A percentile compares a stretch with the other conserved stretches of the same genome.
These are phyloP conservation scores for Cyathus striatus DNA, from an alignment of 768 basidiomycete genomes.

Conservation along the genomic window DNA sequence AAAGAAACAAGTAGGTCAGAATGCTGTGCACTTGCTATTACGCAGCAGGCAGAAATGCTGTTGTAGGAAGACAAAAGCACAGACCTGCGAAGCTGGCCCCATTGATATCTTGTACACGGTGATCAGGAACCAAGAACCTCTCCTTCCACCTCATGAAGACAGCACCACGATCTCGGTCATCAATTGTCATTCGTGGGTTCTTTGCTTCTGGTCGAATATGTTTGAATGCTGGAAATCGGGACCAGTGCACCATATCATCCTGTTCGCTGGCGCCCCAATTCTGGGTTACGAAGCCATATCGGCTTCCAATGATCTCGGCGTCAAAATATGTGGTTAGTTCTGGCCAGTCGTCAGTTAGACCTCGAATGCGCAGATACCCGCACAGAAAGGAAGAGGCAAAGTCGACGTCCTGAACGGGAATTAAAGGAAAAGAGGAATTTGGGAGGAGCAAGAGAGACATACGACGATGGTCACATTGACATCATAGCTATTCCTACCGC, in stretches of 20 bases:
- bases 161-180: slow-evolving; percentile 70
- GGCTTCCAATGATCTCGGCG: slow-evolving; percentile 89
- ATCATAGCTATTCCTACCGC: slow-evolving; percentile 90
- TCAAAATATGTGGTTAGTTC: slow-evolving; percentile 96
- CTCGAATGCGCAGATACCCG: slow-evolving; percentile 90
- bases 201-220: slow-evolving; percentile 77
- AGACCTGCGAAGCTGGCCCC: slow-evolving; percentile 93
- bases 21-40: slow-evolving; percentile 1
- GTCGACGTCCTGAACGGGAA: slow-evolving; percentile 75
- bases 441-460: slow-evolving; percentile 22
- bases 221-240: slow-evolving; percentile 86
- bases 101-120: slow-evolving; percentile 88
- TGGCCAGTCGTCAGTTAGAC: slow-evolving; percentile 91
- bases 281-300: slow-evolving; percentile 87
- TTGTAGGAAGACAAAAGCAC: slow-evolving; percentile 14
- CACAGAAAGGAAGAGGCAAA: slow-evolving; percentile 80
- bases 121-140: slow-evolving; percentile 91
- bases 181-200: slow-evolving; percentile 72
- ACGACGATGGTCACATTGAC: slow-evolving; percentile 91
- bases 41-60: slow-evolving; percentile 2
- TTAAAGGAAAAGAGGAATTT: slow-evolving; percentile 4
- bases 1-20: slow-evolving; percentile 8
- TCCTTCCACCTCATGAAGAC: slow-evolving; percentile 99
- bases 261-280: slow-evolving; percentile 89
- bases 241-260: slow-evolving; percentile 94